Conservation (phyloP, 495 filamentous ascomycete species). For the Talaromyces liani region DNA sequence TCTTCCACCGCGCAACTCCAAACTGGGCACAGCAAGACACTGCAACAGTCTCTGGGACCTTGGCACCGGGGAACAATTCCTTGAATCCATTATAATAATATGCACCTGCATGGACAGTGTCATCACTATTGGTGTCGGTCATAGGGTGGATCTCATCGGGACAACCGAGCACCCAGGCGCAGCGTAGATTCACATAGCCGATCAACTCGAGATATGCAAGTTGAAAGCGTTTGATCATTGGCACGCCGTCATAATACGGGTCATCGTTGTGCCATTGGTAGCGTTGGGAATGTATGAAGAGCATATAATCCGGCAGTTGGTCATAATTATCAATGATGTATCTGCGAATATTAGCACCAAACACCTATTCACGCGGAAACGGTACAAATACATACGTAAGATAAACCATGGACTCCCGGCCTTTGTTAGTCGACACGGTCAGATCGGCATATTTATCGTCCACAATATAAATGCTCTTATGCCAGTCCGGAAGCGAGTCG, state of each 20-base stretch:
- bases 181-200: constrained; percentile 62
- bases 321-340: constrained; percentile 63
- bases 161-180: constrained; percentile 55
- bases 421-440: constrained; percentile 45
- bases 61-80: constrained; percentile 44
- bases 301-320: constrained; percentile 46
- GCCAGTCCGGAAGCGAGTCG: constrained; percentile 40
- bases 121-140: constrained; percentile 32
- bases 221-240: constrained; percentile 46
- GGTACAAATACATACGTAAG: constrained; percentile 39
- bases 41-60: constrained; percentile 43
- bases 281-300: constrained; percentile 55
- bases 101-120: constrained; percentile 34
- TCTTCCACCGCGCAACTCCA: constrained; percentile 50
- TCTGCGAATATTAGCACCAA: constrained; percentile 14
- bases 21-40: constrained; percentile 69
- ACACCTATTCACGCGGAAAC: not conserved
- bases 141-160: constrained; percentile 49
- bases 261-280: constrained; percentile 60
- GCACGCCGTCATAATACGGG: constrained; percentile 41
- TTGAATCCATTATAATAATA: constrained; percentile 47
- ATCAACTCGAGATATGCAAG: constrained; percentile 44
- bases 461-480: constrained; percentile 45
- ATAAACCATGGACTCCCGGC: constrained; percentile 53
- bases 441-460: constrained; percentile 38